A percentile compares a stretch with the other conserved stretches of the same genome.
Conservation (phyloP, 768 basidiomycete species). For the Trametes gibbosa region DNA sequence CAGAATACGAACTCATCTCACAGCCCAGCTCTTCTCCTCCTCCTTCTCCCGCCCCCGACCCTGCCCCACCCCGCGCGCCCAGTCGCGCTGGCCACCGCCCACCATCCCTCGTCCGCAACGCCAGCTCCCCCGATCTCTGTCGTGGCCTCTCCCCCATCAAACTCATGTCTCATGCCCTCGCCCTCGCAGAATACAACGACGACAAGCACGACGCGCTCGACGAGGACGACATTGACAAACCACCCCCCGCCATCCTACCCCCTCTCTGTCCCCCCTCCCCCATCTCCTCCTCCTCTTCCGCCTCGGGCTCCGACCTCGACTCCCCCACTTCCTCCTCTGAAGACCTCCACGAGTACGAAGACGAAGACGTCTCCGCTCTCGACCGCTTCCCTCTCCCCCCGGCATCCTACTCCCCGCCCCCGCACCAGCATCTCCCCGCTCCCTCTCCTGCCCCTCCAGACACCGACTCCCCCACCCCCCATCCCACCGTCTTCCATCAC, state of each 20-base stretch:
- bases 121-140: constrained; percentile 1
- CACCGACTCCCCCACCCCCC: not conserved
- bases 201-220: constrained; percentile 1
- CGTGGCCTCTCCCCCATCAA: constrained; percentile 5
- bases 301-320: not conserved
- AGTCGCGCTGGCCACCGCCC: constrained; percentile 12
- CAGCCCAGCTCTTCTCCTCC: no score
- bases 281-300: constrained; percentile 4
- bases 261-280: constrained; percentile 17
- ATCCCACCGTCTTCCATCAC: not conserved
- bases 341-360: constrained; percentile 1
- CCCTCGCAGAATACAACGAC: not conserved
- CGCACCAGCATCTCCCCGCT: not conserved
- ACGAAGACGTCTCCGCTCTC: not conserved
- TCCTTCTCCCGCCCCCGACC: not conserved
- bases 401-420: not conserved
- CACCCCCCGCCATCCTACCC: constrained; percentile 2
- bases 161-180: not conserved
- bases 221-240: not conserved
- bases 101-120: constrained; percentile 6
- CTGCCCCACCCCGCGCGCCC: constrained; percentile 4
- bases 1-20: not conserved
- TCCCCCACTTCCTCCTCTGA: not conserved
- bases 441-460: not conserved
- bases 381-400: constrained; percentile 9